phyloP scores from a whole-genome alignment of 257 asterid species.

The Solanum appendiculatum region DNA sequence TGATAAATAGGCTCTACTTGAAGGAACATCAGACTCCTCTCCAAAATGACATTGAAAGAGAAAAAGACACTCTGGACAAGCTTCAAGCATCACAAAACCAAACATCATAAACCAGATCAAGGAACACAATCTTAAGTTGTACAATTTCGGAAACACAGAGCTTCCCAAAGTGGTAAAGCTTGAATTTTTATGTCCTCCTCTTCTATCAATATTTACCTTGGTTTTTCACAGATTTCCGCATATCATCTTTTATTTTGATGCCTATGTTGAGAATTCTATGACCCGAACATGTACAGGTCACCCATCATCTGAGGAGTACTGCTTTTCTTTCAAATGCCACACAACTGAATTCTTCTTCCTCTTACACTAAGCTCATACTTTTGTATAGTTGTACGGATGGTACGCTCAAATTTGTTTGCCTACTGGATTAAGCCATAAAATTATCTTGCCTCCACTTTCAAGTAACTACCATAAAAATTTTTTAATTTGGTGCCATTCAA shows the following conservation, averaged over 20 bases:
- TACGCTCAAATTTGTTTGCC: not conserved
- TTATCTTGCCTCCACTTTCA: not conserved
- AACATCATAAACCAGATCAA: too few species aligned
- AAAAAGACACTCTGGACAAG: constrained; percentile 16
- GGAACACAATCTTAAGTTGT: too few species aligned
- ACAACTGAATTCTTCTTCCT: not conserved
- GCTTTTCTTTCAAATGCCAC: not conserved
- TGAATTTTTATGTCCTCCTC: constrained; percentile 19
- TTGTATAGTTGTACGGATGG: not conserved
- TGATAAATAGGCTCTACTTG: constrained; percentile 80
- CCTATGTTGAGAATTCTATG: not conserved
- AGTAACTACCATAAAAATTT: not conserved
- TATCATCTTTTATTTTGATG: not conserved
- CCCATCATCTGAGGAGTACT: not conserved
- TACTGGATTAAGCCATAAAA: not conserved
- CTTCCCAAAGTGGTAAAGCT: constrained; percentile 28
- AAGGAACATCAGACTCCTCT: constrained; percentile 71
- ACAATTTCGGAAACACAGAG: constrained; percentile 44
- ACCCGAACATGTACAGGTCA: not conserved
- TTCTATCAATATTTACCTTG: too few species aligned
- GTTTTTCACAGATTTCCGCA: not conserved
- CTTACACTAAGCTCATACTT: not conserved
- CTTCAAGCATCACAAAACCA: constrained; percentile 26
- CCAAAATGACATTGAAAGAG: constrained; percentile 39
- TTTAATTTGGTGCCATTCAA: not conserved